phyloP scores from a whole-genome alignment of 2,329 filamentous ascomycete species.

The Apiospora rasikravindrae region DNA sequence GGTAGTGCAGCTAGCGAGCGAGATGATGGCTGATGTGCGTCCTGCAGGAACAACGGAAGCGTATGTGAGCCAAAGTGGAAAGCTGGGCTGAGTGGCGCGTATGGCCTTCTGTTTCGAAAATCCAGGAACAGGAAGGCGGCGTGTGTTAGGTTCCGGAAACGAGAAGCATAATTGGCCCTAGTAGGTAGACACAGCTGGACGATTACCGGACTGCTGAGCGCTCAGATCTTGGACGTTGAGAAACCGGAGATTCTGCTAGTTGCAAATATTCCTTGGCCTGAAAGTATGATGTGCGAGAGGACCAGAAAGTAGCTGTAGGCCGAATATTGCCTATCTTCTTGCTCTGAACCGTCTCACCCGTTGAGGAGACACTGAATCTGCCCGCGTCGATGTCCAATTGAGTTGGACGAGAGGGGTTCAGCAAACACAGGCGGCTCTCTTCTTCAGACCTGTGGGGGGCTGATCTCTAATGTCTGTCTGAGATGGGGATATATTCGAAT shows the following conservation, averaged over 20 bases:
- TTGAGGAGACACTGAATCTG: conserved; percentile 18
- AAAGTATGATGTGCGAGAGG: conserved; percentile 24
- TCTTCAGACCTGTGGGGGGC: conserved; percentile 16
- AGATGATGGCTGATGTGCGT: conserved; percentile 30
- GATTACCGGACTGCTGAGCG: conserved; percentile 26
- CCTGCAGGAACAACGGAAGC: conserved; percentile 31
- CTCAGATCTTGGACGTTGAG: conserved; percentile 31
- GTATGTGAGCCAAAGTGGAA: conserved; percentile 32
- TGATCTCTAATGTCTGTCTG: conserved; percentile 17
- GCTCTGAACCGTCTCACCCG: conserved; percentile 20
- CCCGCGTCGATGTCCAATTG: conserved; percentile 18
- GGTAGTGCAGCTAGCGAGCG: conserved; percentile 32
- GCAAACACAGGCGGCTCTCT: neutral
- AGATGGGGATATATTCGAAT: conserved; percentile 10
- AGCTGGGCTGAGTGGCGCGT: conserved; percentile 21
- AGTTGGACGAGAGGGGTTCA: conserved; percentile 6
- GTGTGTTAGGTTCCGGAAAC: conserved; percentile 41
- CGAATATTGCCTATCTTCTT: conserved; percentile 19
- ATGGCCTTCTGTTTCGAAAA: conserved; percentile 40
- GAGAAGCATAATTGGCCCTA: conserved; percentile 36
- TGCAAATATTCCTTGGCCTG: conserved; percentile 24
- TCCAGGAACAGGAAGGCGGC: conserved; percentile 36
- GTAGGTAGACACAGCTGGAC: conserved; percentile 26
- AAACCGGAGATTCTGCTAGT: conserved; percentile 23
- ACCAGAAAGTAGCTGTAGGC: conserved; percentile 21